These are phyloP conservation scores for Sherardia arvensis DNA, from an alignment of 257 asterid species.

Conservation along the genomic window DNA sequence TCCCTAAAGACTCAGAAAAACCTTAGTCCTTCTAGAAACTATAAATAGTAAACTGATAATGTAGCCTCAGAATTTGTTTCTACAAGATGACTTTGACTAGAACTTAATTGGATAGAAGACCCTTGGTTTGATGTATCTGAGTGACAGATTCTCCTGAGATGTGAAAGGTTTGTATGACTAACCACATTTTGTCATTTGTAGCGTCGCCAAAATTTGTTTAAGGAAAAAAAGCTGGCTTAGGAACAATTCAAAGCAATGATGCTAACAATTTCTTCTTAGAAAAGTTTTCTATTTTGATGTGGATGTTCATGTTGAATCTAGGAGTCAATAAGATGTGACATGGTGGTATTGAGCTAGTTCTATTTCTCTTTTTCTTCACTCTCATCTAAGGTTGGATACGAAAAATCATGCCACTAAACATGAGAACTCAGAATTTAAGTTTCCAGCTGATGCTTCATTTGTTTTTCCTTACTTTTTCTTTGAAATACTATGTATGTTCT, in stretches of 20 bases:
- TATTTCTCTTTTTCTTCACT: neutral
- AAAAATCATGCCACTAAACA: neutral
- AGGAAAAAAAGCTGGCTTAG: neutral
- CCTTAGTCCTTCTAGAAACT: neutral
- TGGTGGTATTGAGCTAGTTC: neutral
- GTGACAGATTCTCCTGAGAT: neutral
- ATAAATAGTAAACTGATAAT: no score
- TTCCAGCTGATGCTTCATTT: conserved; percentile 7
- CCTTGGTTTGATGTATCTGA: neutral
- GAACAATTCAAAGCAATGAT: neutral
- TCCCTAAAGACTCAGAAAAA: neutral
- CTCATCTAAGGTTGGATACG: neutral
- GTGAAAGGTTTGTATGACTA: neutral
- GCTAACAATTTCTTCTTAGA: neutral
- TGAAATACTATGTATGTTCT: conserved; percentile 9
- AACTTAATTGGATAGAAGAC: neutral
- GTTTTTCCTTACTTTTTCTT: conserved; percentile 9
- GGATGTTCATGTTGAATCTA: neutral
- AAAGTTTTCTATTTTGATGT: neutral
- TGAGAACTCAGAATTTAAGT: neutral
- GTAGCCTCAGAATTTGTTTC: neutral
- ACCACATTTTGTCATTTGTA: neutral
- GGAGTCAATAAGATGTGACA: neutral
- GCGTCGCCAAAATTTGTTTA: neutral
- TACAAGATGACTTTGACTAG: neutral